Evolutionary conservation across 805 yeast genomes (phyloP), one percentile per base, ranked within the genome.

Genomic region (Phaffomyces antillensis): DNA sequence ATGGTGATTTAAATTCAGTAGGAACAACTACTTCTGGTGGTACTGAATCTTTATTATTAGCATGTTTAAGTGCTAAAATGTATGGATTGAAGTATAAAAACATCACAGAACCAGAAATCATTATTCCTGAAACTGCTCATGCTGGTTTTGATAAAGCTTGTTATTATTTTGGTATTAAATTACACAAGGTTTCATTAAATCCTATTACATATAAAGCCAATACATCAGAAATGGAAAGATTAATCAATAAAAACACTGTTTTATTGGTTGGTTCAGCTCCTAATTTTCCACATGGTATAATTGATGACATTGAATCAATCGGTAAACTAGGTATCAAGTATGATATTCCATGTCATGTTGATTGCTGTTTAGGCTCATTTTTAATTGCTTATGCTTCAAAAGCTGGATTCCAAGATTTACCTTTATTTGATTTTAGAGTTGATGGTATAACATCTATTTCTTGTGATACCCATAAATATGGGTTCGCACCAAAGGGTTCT

Each of bases 391-490:
- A 83, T 58, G 75, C 86, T 67, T 80, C 77, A 47, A 76, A 76
- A 46, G 76, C 88, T 3, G 85, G 85, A 3, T 70, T 52, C 41
- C 67, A 63, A 31, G 30, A 28, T 28, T 42, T 69, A 8, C 67
- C 71, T 32, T 58, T 67, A 12, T 90, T 91, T 65, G 98, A 93
- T 62, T 91, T 91, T 67, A 70, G 91, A 52, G 72, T 88, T 3
- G 83, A 87, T 1, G 93, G 93, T 30, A 98, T 93, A n/a, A 93
- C 98, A 1, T 89, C 97, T 3, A 91, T 91, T 46, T 86, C 96
- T n/a, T 93, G 98, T 66, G 99, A 91, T 62, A 91, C 99, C n/a
- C 99, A 91, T 71, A 91, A 91, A 64, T 91, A 91, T 60, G 99
- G 98, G 1, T 93, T 91, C 72, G 97, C 98, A 9, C 99, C 99